Percentiles rank a stretch among this genome's conserved stretches.
Evolutionary conservation across 2,329 filamentous ascomycete species (phyloP).

Genomic region (Ophidiomyces ophidiicola): DNA sequence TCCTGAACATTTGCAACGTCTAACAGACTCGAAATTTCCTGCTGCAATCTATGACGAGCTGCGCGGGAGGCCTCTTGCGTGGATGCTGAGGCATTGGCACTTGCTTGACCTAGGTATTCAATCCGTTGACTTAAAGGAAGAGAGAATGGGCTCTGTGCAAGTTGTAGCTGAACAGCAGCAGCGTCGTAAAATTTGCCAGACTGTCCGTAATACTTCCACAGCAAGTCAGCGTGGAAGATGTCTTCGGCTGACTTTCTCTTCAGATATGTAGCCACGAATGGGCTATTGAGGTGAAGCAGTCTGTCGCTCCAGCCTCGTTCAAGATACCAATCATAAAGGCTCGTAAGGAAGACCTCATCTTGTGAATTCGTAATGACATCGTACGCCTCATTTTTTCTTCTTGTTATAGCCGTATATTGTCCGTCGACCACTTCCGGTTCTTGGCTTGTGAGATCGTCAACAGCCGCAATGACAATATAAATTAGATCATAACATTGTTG

Average conservation of each 20-base stretch:
- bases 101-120: conserved; percentile 76
- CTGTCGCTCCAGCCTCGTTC: conserved; percentile 71
- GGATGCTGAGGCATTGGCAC: conserved; percentile 79
- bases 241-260: conserved; percentile 61
- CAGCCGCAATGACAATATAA: conserved; percentile 62
- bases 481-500: conserved; percentile 78
- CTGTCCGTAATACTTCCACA: conserved; percentile 87
- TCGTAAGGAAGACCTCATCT: conserved; percentile 90
- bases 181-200: conserved; percentile 74
- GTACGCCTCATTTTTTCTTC: conserved; percentile 77
- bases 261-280: conserved; percentile 77
- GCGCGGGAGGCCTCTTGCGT: conserved; percentile 65
- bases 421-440: conserved; percentile 69
- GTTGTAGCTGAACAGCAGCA: conserved; percentile 68
- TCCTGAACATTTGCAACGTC: conserved; percentile 94
- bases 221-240: conserved; percentile 69
- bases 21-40: conserved; percentile 72
- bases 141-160: conserved; percentile 70
- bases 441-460: conserved; percentile 57
- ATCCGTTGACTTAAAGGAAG: conserved; percentile 77
- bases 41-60: conserved; percentile 70
- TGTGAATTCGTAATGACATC: conserved; percentile 74
- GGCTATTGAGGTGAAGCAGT: conserved; percentile 70
- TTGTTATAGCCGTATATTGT: conserved; percentile 59
- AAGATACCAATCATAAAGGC: conserved; percentile 97